Evolutionary conservation across 2,329 filamentous ascomycete species (phyloP).

Genomic region (Trichoderma arundinaceum): DNA sequence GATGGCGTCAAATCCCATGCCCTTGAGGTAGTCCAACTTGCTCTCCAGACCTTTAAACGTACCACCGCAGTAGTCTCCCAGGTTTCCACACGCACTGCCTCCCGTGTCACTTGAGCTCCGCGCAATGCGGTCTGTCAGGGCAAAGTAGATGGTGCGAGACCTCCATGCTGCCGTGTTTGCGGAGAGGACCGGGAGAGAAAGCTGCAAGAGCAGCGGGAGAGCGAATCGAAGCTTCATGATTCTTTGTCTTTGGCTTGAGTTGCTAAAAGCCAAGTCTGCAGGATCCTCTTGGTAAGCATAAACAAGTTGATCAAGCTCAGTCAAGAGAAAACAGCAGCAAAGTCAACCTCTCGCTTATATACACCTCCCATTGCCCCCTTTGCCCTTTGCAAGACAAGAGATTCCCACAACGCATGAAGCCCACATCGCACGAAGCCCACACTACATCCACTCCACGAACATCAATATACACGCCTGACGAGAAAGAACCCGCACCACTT

Average conservation of each 20-base stretch:
- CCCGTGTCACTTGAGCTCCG: conserved; percentile 51
- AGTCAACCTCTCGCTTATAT: neutral
- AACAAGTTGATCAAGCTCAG: neutral
- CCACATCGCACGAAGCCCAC: conserved; percentile 2
- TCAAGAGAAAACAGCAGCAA: too few species aligned
- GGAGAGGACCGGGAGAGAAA: conserved; percentile 35
- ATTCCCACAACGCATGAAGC: neutral
- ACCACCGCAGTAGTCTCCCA: conserved; percentile 64
- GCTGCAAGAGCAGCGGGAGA: conserved; percentile 30
- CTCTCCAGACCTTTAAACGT: conserved; percentile 63
- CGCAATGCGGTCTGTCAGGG: conserved; percentile 62
- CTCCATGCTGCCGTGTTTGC: conserved; percentile 55
- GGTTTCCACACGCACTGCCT: conserved; percentile 49
- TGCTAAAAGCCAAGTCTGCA: neutral
- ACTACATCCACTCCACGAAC: neutral
- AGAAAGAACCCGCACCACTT: conserved; percentile 34
- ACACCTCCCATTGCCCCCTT: neutral
- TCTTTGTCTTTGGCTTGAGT: neutral
- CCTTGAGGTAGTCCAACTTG: conserved; percentile 67
- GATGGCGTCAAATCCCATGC: conserved; percentile 64
- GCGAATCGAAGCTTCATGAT: conserved; percentile 17
- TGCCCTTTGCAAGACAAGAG: neutral
- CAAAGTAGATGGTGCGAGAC: conserved; percentile 62
- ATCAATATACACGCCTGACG: conserved; percentile 24
- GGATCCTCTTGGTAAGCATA: neutral